Percentiles rank a stretch among this genome's conserved stretches.
phyloP scores from a whole-genome alignment of 2,329 filamentous ascomycete species.

The Botryotinia calthae region DNA sequence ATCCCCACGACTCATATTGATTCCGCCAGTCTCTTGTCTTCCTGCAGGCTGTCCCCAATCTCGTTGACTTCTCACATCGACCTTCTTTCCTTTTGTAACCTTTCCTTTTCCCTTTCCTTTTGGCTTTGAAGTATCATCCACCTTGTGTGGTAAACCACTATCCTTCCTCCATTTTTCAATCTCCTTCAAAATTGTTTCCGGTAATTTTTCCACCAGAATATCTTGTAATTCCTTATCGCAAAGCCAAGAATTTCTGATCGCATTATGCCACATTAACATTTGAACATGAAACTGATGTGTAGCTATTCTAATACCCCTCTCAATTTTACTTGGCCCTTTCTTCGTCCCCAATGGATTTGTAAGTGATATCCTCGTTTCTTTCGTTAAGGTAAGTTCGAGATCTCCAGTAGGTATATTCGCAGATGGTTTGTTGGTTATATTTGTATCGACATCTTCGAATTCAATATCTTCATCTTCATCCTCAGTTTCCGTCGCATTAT shows the following conservation, averaged over 20 bases:
- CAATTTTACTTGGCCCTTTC: constrained; percentile 82
- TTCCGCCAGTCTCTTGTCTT: constrained; percentile 64
- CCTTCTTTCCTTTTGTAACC: constrained; percentile 41
- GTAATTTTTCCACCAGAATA: constrained; percentile 71
- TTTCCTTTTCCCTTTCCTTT: constrained; percentile 41
- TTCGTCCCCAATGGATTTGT: constrained; percentile 63
- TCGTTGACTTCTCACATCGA: constrained; percentile 45
- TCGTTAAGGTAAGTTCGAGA: constrained; percentile 68
- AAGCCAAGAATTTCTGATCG: constrained; percentile 78
- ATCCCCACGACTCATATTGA: constrained; percentile 80
- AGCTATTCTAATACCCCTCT: constrained; percentile 71
- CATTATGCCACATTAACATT: constrained; percentile 84
- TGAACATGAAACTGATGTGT: constrained; percentile 91
- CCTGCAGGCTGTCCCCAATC: constrained; percentile 74
- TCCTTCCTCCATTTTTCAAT: constrained; percentile 69
- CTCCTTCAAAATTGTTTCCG: constrained; percentile 59
- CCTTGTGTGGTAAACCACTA: constrained; percentile 57
- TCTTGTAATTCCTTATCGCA: constrained; percentile 74
- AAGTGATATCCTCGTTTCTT: constrained; percentile 57
- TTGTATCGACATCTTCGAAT: constrained; percentile 58
- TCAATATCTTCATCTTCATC: constrained; percentile 55
- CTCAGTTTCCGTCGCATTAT: constrained; percentile 44
- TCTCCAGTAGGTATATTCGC: constrained; percentile 58
- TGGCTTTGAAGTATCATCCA: constrained; percentile 39
- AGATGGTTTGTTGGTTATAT: constrained; percentile 36